phyloP scores from a whole-genome alignment of 495 filamentous ascomycete genomes.

The Annulohypoxylon maeteangense region DNA sequence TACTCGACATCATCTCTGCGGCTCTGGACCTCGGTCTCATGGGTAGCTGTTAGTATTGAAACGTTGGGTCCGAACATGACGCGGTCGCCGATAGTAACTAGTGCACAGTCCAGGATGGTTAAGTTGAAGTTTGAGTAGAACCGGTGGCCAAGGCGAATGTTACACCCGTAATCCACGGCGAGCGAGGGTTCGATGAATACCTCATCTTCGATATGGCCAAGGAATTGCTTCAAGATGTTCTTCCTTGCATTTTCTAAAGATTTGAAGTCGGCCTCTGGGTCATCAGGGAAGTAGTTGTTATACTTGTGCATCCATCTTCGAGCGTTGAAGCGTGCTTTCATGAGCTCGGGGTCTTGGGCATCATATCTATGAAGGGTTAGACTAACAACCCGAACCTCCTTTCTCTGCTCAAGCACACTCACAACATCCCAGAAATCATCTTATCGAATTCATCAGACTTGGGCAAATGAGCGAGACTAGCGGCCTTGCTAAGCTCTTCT shows the following conservation, averaged over 20 bases:
- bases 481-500: constrained; percentile 58
- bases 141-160: constrained; percentile 60
- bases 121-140: constrained; percentile 83
- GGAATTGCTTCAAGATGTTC: constrained; percentile 52
- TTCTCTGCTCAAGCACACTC: constrained; percentile 12
- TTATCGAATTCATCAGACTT: constrained; percentile 64
- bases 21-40: constrained; percentile 80
- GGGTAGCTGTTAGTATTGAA: constrained; percentile 75
- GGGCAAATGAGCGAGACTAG: constrained; percentile 52
- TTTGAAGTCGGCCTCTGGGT: constrained; percentile 49
- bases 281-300: constrained; percentile 61
- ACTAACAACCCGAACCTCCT: not conserved
- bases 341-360: constrained; percentile 53
- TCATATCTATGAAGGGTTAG: constrained; percentile 51
- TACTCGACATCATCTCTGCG: constrained; percentile 79
- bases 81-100: constrained; percentile 79
- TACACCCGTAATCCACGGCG: constrained; percentile 66
- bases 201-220: constrained; percentile 57
- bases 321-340: constrained; percentile 58
- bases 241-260: constrained; percentile 50
- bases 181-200: constrained; percentile 65
- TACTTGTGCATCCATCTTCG: constrained; percentile 58
- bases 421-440: constrained; percentile 68
- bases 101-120: constrained; percentile 80
- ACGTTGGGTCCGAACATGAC: constrained; percentile 85